These are phyloP conservation scores for Tetrahymena borealis DNA, from an alignment of 73 alveolate species.

Conservation along the genomic window DNA sequence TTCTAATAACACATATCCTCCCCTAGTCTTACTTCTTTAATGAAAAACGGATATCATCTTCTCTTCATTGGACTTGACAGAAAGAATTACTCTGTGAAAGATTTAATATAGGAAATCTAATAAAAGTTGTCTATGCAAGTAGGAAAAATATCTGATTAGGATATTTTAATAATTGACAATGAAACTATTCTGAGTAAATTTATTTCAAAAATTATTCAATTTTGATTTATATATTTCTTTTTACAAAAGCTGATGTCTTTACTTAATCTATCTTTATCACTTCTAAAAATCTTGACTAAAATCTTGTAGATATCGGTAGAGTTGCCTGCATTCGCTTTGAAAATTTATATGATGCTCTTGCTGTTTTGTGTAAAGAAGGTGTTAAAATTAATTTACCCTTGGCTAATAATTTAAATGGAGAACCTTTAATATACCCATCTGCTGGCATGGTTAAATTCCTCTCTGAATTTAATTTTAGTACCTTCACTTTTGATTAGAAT, in stretches of 20 bases:
- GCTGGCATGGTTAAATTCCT: background rate
- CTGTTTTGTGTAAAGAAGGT: background rate
- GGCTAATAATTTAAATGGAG: background rate
- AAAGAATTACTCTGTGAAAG: background rate
- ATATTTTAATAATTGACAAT: background rate
- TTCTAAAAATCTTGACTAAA: background rate
- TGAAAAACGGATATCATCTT: background rate
- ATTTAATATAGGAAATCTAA: background rate
- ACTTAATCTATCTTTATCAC: background rate
- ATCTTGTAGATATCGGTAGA: background rate
- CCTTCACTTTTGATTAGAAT: background rate
- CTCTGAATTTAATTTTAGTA: background rate
- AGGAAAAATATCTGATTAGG: background rate
- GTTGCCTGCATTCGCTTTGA: background rate
- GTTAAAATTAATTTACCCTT: background rate
- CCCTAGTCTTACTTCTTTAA: background rate
- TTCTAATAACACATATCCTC: background rate
- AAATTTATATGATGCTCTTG: background rate
- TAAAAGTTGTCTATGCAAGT: background rate
- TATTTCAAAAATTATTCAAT: background rate
- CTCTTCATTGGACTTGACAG: background rate
- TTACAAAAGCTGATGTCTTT: background rate
- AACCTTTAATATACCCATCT: background rate
- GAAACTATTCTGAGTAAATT: background rate
- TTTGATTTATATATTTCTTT: background rate